These are phyloP conservation scores for Phaeosphaeriaceae sp. DNA, from an alignment of 2,329 filamentous ascomycete species.

Conservation along the genomic window DNA sequence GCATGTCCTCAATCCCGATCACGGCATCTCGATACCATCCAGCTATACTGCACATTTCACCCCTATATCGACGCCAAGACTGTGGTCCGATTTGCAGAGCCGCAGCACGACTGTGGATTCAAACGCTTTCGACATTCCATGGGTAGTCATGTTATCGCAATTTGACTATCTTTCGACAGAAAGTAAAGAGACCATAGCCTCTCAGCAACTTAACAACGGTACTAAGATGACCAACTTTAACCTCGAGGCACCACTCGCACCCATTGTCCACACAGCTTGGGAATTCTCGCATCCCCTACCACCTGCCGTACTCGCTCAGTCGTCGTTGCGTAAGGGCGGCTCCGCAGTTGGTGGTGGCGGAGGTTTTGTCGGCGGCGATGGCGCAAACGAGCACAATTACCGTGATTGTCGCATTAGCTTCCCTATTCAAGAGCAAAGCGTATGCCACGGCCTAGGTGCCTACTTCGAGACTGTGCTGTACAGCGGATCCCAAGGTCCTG, in stretches of 20 bases:
- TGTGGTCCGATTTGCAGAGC: slow-evolving; percentile 79
- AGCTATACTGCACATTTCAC: slow-evolving; percentile 93
- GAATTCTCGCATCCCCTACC: slow-evolving; percentile 80
- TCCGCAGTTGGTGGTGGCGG: slow-evolving; percentile 72
- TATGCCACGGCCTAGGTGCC: slow-evolving; percentile 88
- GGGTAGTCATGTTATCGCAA: slow-evolving; percentile 90
- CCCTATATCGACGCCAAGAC: slow-evolving; percentile 86
- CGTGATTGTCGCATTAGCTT: slow-evolving; percentile 81
- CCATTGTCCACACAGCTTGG: slow-evolving; percentile 76
- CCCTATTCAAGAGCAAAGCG: slow-evolving; percentile 76
- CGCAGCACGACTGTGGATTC: slow-evolving; percentile 65
- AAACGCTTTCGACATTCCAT: slow-evolving; percentile 85
- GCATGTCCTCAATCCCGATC: slow-evolving; percentile 76
- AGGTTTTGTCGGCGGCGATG: slow-evolving; percentile 75
- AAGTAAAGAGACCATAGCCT: slow-evolving; percentile 40
- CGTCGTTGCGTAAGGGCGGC: slow-evolving; percentile 64
- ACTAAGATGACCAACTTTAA: slow-evolving; percentile 42
- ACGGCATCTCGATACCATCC: slow-evolving; percentile 91
- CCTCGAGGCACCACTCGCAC: slow-evolving; percentile 38
- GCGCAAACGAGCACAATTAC: slow-evolving; percentile 89
- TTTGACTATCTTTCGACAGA: slow-evolving; percentile 80
- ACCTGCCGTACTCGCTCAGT: slow-evolving; percentile 62
- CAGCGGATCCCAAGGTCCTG: slow-evolving; percentile 60
- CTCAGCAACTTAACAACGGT: slow-evolving; percentile 58
- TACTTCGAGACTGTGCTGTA: slow-evolving; percentile 99